phyloP scores from a whole-genome alignment of 164 flowering plant genomes.

The Litsea cubeba region DNA sequence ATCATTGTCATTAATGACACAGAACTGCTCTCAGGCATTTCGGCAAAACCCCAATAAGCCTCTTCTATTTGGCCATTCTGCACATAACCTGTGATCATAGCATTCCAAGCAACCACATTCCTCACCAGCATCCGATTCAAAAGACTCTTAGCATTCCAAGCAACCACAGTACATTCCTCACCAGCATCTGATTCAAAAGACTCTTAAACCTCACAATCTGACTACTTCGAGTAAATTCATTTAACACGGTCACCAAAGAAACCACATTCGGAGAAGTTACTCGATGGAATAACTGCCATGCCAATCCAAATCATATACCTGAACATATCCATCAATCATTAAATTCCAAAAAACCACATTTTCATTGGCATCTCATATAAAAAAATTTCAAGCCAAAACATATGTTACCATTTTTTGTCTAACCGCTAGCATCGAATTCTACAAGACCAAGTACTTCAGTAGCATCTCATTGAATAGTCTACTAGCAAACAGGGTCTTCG shows the following conservation, averaged over 20 bases:
- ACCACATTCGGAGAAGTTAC: slow-evolving; percentile 8
- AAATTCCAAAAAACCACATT: slow-evolving; percentile 13
- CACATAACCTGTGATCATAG: slow-evolving; percentile 6
- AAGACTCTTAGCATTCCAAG: background rate
- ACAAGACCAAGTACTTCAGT: slow-evolving; percentile 2
- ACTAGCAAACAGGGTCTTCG: slow-evolving; percentile 7
- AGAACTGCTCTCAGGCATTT: slow-evolving; percentile 11
- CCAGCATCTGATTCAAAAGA: slow-evolving; percentile 12
- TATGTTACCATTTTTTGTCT: background rate
- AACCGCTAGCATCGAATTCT: slow-evolving; percentile 1
- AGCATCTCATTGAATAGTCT: slow-evolving; percentile 16
- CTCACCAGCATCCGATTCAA: slow-evolving; percentile 13
- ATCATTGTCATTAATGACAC: slow-evolving; percentile 15
- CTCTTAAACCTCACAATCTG: background rate
- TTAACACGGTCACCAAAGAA: slow-evolving; percentile 18
- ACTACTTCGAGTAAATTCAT: slow-evolving; percentile 8
- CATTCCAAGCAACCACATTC: slow-evolving; percentile 17
- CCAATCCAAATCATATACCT: background rate
- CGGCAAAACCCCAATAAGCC: background rate
- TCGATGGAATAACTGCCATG: background rate
- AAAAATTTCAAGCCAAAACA: background rate
- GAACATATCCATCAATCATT: slow-evolving; percentile 11
- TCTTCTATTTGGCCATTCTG: slow-evolving; percentile 7
- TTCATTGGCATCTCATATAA: background rate
- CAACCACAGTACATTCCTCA: slow-evolving; percentile 13